Evolutionary conservation across 371 early-diverging fungal species (phyloP), one percentile per base, ranked within the genome.

Genomic region (Mucor velutinosus): DNA sequence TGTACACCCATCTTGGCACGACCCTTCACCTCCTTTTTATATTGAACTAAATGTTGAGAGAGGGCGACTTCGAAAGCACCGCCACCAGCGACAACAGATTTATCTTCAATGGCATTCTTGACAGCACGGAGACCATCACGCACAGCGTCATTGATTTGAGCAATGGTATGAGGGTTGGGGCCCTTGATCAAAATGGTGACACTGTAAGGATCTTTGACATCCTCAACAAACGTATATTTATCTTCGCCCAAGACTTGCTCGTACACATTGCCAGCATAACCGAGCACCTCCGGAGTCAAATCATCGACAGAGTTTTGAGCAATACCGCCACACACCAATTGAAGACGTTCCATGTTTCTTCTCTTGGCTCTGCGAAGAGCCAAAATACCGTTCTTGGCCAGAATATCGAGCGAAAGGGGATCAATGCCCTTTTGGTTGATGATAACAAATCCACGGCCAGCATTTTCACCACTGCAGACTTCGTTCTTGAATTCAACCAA

Each of bases 391-490:
- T 97, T 90, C 88, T 98, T 96, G 69, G 96, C 96, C 75, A 99
- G 86, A 25, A 99, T 88, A 81, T 99, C 99, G 66, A 99, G 87
- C 49, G 99, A 97, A 71, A 98, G 86, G 29, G 99, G 99, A 76
- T 99, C 99, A 71, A 99, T 99, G 64, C 99, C 99, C 89, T 99
- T 99, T 79, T 99, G 99, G 83, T 99, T 99, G 76, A 99, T 91
- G 53, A 99, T 86, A 41, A 99, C 93, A 78, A 99, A 97, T 47
- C 92, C 92, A 83, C 96, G 93, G 67, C 91, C 83, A 68, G 85
- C 91, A 70, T 87, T 76, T 58, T 80, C 84, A 51, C 91, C 94
- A 15, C 84, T 77, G 85, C 97, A 97, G 27, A 98, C 95, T 39
- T 82, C 72, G 76, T 97, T 96, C 85, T 98, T 99, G 76, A 99